A percentile compares a stretch with the other conserved stretches of the same genome.
phyloP scores from a whole-genome alignment of 2,329 filamentous ascomycete genomes.

The Ophiostoma novo-ulmi region DNA sequence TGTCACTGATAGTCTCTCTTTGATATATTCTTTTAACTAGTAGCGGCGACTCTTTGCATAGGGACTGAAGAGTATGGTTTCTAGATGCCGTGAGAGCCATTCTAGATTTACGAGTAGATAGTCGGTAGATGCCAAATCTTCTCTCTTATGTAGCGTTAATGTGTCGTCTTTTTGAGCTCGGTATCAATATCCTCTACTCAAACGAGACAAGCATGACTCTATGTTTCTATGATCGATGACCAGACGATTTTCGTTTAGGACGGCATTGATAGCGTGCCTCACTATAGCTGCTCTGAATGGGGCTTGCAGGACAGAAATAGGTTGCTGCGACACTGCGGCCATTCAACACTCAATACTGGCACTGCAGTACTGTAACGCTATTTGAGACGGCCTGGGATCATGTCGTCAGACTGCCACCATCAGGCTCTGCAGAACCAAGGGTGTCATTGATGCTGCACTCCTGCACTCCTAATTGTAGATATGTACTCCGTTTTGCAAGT shows the following conservation, averaged over 20 bases:
- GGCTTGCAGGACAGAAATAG: constrained; percentile 3
- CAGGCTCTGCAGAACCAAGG: background rate
- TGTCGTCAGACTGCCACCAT: background rate
- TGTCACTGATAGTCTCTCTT: background rate
- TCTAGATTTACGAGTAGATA: background rate
- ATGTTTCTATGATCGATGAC: background rate
- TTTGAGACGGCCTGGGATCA: constrained; percentile 7
- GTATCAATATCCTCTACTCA: too few species aligned
- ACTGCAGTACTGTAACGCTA: constrained; percentile 10
- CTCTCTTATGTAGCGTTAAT: too few species aligned
- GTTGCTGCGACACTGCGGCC: constrained; percentile 7
- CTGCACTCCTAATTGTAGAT: background rate
- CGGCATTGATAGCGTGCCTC: background rate
- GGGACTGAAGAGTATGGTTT: background rate
- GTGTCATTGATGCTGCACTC: background rate
- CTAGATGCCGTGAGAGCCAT: constrained; percentile 4
- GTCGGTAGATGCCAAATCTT: background rate
- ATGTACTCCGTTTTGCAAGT: background rate
- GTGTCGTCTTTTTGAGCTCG: too few species aligned
- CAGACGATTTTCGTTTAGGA: background rate
- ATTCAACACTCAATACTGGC: background rate
- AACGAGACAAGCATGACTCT: background rate
- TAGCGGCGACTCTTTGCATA: constrained; percentile 10
- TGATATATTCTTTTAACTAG: background rate
- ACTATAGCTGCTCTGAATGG: background rate